Conservation (phyloP, 2,329 filamentous ascomycete species). For the Pseudogymnoascus sp. region DNA sequence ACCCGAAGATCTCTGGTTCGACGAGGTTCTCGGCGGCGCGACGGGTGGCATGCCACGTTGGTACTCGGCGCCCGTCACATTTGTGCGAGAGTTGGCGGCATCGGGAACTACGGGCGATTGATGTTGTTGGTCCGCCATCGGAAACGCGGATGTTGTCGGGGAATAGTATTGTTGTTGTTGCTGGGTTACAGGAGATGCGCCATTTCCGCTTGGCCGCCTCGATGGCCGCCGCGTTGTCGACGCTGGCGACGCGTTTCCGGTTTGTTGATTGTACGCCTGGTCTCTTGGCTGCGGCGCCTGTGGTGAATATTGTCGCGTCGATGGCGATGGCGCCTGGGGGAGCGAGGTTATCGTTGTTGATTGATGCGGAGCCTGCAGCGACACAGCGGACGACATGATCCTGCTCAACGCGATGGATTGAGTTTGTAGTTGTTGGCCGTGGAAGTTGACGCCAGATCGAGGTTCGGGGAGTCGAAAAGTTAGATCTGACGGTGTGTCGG, state of each 20-base stretch:
- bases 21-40: constrained; percentile 75
- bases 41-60: constrained; percentile 59
- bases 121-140: neutral
- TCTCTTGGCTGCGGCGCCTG: constrained; percentile 47
- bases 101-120: constrained; percentile 1
- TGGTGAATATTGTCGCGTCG: constrained; percentile 44
- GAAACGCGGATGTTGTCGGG: constrained; percentile 13
- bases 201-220: constrained; percentile 44
- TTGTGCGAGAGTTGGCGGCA: neutral
- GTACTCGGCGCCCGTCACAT: constrained; percentile 33
- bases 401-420: constrained; percentile 14
- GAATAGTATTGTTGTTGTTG: constrained; percentile 24
- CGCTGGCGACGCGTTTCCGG: constrained; percentile 37
- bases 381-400: constrained; percentile 56
- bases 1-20: constrained; percentile 47
- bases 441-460: neutral
- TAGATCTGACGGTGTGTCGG: neutral
- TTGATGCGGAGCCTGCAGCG: constrained; percentile 52
- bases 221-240: constrained; percentile 44
- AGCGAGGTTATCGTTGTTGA: constrained; percentile 38
- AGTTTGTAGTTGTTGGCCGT: neutral
- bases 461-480: neutral
- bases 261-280: constrained; percentile 38
- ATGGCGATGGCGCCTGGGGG: constrained; percentile 39
- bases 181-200: constrained; percentile 26